These are phyloP conservation scores for Tetradesmus obliquus DNA, from an alignment of 139 green algal genomes.

Conservation along the genomic window DNA sequence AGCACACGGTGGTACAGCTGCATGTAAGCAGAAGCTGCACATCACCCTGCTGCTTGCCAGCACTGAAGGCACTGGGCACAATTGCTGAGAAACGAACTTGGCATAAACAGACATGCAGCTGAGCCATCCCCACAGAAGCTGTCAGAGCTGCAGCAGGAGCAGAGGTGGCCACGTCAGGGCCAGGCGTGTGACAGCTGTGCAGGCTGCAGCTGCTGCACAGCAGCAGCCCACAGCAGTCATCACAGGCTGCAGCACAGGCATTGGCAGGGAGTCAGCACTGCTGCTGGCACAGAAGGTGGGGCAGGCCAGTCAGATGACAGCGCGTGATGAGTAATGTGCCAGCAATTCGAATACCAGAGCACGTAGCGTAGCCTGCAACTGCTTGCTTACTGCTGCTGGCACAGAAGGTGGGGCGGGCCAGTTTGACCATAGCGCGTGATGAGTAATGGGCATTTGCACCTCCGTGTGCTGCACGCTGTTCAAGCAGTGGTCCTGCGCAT, in stretches of 20 bases:
- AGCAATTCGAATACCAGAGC: no score
- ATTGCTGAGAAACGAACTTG: neutral
- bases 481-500: no score
- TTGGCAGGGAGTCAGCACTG: slow-evolving; percentile 7
- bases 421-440: no score
- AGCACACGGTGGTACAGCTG: neutral
- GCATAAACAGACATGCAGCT: neutral
- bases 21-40: neutral
- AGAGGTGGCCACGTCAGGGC: neutral
- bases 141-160: neutral
- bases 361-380: no score
- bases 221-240: neutral
- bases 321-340: no score
- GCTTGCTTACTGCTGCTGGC: neutral
- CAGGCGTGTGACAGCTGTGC: neutral
- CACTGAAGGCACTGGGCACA: no score
- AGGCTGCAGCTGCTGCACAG: neutral
- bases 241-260: slow-evolving; percentile 7
- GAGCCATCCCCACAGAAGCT: neutral
- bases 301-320: neutral
- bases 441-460: no score
- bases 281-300: slow-evolving; percentile 28
- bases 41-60: neutral
- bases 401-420: no score
- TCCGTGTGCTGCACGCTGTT: no score